Percentiles rank a stretch among this genome's conserved stretches.
Evolutionary conservation across 2,329 filamentous ascomycete genomes (phyloP).

Genomic region (Chrysosphaeria jannelii): DNA sequence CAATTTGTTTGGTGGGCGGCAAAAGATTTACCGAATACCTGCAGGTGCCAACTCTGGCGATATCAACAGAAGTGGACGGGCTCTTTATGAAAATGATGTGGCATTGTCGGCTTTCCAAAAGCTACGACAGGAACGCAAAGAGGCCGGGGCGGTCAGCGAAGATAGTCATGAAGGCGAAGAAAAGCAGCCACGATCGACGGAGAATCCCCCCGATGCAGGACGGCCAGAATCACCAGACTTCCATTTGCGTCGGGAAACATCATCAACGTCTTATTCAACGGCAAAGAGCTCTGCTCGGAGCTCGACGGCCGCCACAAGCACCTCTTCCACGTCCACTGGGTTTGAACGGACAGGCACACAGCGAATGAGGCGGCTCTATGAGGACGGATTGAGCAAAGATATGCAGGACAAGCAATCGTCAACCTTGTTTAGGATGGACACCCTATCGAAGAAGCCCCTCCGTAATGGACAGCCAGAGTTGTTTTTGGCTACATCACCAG

Average conservation of each 20-base stretch:
- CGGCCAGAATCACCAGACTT: conserved; percentile 30
- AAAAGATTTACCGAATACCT: conserved; percentile 79
- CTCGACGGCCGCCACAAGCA: conserved; percentile 67
- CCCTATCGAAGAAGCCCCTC: conserved; percentile 29
- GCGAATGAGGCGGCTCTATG: conserved; percentile 50
- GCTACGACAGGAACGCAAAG: conserved; percentile 28
- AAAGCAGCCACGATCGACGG: conserved; percentile 6
- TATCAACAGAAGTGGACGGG: conserved; percentile 30
- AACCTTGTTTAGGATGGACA: conserved; percentile 51
- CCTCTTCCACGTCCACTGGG: conserved; percentile 4
- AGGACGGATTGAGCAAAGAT: conserved; percentile 52
- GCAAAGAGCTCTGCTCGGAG: conserved; percentile 45
- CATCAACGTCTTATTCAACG: conserved; percentile 51
- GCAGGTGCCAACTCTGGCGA: conserved; percentile 15
- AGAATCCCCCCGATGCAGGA: conserved; percentile 3
- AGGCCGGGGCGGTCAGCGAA: conserved; percentile 6
- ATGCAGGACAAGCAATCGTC: conserved; percentile 54
- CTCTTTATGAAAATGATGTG: conserved; percentile 69
- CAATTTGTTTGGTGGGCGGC: conserved; percentile 73
- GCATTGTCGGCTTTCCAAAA: conserved; percentile 58
- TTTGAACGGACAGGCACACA: conserved; percentile 34
- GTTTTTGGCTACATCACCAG: conserved; percentile 11
- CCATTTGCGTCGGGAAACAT: conserved; percentile 54
- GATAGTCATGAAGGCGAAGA: not conserved
- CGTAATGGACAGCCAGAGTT: conserved; percentile 20